A percentile compares a stretch with the other conserved stretches of the same genome.
These are phyloP conservation scores for Yueomyces sinensis DNA, from an alignment of 805 yeast species.

Conservation along the genomic window DNA sequence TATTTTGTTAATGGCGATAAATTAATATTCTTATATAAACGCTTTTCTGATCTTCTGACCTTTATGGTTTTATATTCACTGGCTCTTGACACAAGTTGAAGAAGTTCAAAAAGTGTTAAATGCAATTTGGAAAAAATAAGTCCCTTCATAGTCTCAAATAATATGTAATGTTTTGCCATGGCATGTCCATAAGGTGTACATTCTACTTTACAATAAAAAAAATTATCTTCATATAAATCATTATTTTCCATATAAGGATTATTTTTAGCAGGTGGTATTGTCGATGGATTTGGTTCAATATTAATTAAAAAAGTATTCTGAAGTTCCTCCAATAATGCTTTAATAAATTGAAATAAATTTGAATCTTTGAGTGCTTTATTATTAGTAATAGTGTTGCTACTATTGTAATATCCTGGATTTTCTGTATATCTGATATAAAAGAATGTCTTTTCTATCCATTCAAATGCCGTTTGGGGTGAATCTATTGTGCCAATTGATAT, in stretches of 20 bases:
- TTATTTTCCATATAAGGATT: slow-evolving; percentile 1
- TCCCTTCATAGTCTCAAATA: slow-evolving; percentile 30
- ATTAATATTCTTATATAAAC: slow-evolving; percentile 32
- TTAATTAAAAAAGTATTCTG: slow-evolving; percentile 20
- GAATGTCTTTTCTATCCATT: slow-evolving; percentile 38
- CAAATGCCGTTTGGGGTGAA: slow-evolving; percentile 26
- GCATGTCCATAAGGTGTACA: slow-evolving; percentile 34
- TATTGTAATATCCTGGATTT: slow-evolving; percentile 29
- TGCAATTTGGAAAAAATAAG: slow-evolving; percentile 14
- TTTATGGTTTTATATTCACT: slow-evolving; percentile 30
- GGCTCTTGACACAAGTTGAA: slow-evolving; percentile 23
- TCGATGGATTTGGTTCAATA: not conserved
- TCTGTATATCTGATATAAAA: slow-evolving; percentile 31
- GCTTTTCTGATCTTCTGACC: slow-evolving; percentile 32
- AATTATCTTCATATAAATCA: slow-evolving; percentile 4
- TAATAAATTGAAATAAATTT: slow-evolving; percentile 24
- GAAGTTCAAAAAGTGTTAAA: slow-evolving; percentile 10
- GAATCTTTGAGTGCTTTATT: not conserved
- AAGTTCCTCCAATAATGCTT: slow-evolving; percentile 23
- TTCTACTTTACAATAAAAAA: not conserved
- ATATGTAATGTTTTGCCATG: slow-evolving; percentile 36
- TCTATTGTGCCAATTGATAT: slow-evolving; percentile 29
- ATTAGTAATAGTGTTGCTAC: slow-evolving; percentile 15
- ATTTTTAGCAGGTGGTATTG: not conserved
- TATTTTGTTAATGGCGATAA: slow-evolving; percentile 26